Conservation (phyloP, 371 early-diverging fungal species). For the Circinella minor region DNA sequence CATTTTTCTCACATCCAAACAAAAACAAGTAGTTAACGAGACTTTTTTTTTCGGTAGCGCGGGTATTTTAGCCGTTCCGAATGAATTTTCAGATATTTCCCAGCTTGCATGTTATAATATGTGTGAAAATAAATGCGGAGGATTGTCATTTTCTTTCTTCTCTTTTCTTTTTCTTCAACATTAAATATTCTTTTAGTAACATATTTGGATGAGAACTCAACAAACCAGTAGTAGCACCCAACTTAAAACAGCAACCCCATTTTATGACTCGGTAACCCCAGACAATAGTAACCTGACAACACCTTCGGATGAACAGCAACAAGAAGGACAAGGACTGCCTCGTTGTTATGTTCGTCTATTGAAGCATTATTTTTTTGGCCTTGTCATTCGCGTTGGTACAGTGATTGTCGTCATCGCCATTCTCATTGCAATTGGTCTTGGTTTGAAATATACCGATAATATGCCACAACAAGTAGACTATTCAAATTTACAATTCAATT, state of each 20-base stretch:
- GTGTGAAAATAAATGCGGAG: too few relatives aligned
- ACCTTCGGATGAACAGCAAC: neutral
- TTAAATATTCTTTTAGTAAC: neutral
- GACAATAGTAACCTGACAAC: neutral
- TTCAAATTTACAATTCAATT: conserved; percentile 52
- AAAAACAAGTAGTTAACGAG: neutral
- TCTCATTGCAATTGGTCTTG: conserved; percentile 45
- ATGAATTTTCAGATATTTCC: too few relatives aligned
- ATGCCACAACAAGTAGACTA: conserved; percentile 40
- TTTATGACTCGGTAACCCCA: neutral
- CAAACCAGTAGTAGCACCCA: neutral
- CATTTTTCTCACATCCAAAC: neutral
- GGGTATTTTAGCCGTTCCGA: too few relatives aligned
- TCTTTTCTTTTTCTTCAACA: neutral
- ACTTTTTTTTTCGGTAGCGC: too few relatives aligned
- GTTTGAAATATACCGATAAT: conserved; percentile 42
- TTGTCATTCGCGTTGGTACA: conserved; percentile 25
- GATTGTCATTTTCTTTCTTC: neutral
- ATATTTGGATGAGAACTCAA: neutral
- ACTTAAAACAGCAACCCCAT: neutral
- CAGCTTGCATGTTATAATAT: too few relatives aligned
- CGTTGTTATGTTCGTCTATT: neutral
- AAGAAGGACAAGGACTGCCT: neutral
- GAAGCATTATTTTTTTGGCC: conserved; percentile 26
- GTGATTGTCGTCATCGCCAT: conserved; percentile 38